Evolutionary conservation across 768 basidiomycete genomes (phyloP).

Genomic region (Aureoboletus auriporus): DNA sequence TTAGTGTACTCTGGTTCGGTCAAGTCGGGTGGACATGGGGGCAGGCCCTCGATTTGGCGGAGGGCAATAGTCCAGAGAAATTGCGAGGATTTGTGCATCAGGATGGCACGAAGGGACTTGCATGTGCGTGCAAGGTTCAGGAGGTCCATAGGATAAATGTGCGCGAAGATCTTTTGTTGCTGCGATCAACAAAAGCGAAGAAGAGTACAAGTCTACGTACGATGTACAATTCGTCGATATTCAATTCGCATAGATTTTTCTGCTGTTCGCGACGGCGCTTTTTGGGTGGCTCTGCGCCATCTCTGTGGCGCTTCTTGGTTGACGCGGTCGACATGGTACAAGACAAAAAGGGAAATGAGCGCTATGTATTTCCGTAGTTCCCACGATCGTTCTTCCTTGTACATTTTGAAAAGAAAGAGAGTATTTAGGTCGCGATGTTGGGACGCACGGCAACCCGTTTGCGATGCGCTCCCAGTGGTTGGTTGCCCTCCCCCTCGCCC

Average conservation of each 20-base stretch:
- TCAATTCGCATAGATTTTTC: neutral
- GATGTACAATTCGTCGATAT: neutral
- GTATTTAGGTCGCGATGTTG: too few species aligned
- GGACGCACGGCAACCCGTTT: too few species aligned
- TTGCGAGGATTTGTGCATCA: conserved; percentile 30
- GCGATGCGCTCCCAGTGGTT: conserved; percentile 12
- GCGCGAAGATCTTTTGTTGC: conserved; percentile 35
- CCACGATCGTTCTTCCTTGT: too few species aligned
- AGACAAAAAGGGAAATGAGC: too few species aligned
- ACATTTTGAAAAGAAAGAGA: too few species aligned
- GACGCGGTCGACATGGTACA: too few species aligned
- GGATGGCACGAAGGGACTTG: conserved; percentile 34
- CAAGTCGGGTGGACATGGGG: conserved; percentile 42
- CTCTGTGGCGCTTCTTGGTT: too few species aligned
- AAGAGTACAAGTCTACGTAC: neutral
- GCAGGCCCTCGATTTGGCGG: conserved; percentile 34
- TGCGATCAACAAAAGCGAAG: neutral
- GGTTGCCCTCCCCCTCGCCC: conserved; percentile 5
- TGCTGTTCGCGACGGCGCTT: neutral
- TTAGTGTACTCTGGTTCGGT: conserved; percentile 42
- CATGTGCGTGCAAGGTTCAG: conserved; percentile 38
- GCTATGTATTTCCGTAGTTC: too few species aligned
- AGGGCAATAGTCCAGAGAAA: conserved; percentile 27
- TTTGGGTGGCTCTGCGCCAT: neutral
- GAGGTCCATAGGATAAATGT: conserved; percentile 34